Percentiles rank a stretch among this genome's conserved stretches.
Conservation (phyloP, 352 stramenopile species). For the Phytopythium montanum region DNA sequence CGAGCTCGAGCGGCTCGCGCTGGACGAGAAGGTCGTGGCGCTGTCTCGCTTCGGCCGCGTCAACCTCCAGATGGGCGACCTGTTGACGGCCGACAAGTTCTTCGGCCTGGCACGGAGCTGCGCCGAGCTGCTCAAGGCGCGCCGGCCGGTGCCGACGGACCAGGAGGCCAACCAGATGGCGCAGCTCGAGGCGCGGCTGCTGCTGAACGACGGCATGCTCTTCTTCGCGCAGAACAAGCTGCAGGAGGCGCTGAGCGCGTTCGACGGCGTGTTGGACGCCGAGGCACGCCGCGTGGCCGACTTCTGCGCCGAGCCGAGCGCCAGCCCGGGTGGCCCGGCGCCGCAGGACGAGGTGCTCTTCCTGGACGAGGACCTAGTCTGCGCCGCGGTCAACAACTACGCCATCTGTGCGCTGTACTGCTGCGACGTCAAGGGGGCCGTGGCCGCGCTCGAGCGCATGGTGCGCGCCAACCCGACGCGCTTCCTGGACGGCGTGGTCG, state of each 20-base stretch:
- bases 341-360: constrained; percentile 40
- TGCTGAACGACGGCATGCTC: constrained; percentile 73
- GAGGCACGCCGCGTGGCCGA: constrained; percentile 8
- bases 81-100: constrained; percentile 48
- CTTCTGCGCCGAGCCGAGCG: neutral
- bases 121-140: constrained; percentile 18
- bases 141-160: constrained; percentile 1
- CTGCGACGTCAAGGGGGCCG: constrained; percentile 69
- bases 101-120: constrained; percentile 42
- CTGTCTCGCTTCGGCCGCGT: constrained; percentile 67
- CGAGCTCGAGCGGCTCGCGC: constrained; percentile 32
- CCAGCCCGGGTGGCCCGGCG: neutral
- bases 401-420: constrained; percentile 80
- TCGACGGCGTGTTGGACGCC: constrained; percentile 62
- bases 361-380: constrained; percentile 64
- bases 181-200: constrained; percentile 45
- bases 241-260: constrained; percentile 70
- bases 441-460: constrained; percentile 66
- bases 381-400: constrained; percentile 77
- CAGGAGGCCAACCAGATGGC: constrained; percentile 13
- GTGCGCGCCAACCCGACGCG: constrained; percentile 63
- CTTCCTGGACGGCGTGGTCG: constrained; percentile 63
- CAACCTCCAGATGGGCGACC: constrained; percentile 71
- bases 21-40: constrained; percentile 41
- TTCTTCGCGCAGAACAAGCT: constrained; percentile 79